A percentile compares a stretch with the other conserved stretches of the same genome.
Conservation (phyloP, 73 alveolate genomes). For the Paramecium biaurelia region DNA sequence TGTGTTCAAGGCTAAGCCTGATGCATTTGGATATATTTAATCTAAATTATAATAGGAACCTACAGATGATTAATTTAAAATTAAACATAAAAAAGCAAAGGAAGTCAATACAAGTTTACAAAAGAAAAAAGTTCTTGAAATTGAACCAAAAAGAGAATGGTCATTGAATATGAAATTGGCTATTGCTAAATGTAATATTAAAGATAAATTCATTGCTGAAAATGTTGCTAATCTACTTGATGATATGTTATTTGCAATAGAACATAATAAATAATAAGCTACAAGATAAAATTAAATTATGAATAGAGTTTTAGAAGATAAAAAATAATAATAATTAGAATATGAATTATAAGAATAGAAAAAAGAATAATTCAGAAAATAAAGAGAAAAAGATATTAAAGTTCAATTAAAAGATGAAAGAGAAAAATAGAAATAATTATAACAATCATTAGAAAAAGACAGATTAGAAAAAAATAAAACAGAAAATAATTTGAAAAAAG, state of each 20-base stretch:
- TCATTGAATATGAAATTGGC: slow-evolving; percentile 21
- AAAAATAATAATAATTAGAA: neutral
- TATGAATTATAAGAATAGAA: neutral
- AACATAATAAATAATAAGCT: neutral
- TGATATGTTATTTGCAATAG: slow-evolving; percentile 34
- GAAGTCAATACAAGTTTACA: neutral
- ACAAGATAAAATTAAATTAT: neutral
- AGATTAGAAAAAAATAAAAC: neutral
- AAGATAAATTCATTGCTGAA: neutral
- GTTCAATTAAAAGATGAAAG: neutral
- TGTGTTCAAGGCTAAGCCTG: neutral
- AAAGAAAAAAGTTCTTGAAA: slow-evolving; percentile 20
- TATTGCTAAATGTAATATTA: neutral
- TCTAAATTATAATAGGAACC: neutral
- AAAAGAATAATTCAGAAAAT: slow-evolving; percentile 31
- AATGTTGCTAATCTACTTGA: slow-evolving; percentile 10
- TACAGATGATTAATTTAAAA: neutral
- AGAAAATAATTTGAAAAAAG: neutral
- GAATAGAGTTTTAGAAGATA: neutral
- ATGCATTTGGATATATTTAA: slow-evolving; percentile 23
- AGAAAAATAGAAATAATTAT: neutral
- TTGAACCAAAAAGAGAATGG: slow-evolving; percentile 17
- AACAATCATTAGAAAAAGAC: neutral
- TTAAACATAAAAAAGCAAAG: neutral
- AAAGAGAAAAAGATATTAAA: slow-evolving; percentile 32